Base-by-base conservation (phyloP, 306 rosid genomes). In the Biancaea sappan region DNA sequence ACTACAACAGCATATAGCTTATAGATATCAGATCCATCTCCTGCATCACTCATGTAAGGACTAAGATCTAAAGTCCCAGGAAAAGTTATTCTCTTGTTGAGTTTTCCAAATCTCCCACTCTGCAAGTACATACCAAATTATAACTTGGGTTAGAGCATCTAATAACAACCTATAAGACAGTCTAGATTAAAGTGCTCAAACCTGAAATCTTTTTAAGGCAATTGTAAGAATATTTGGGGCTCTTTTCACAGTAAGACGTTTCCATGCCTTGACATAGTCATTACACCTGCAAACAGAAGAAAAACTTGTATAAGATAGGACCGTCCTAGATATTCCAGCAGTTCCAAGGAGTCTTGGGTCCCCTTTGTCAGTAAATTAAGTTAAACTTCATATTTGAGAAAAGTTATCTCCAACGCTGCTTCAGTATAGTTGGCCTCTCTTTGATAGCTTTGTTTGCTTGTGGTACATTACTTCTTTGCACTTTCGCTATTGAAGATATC, bases 161-260 rank as follows among this genome's bases (percentile, higher is more conserved):
- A 6, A 28, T 5, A 58, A 72, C 73, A n/a, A 74, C 59, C 71
- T 18, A 73, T 18, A 48, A 57, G 11, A 76, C 4, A 21, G 43
- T 70, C 29, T 44, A 76, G 65, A 78, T 71, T 65, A 73, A 43
- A 66, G 25, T 73, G 73, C 35, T 77, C 81, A 38, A 75, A 95
- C 99, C 99, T 95, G 98, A 85, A 95, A 95, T 92, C 99, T 92
- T 80, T 95, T 95, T 50, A 95, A 85, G 79, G 99, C 98, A 76
- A 95, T 82, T 73, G 97, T 95, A 56, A 95, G 89, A 73, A 95
- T 88, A 76, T 95, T 95, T 64, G 99, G 99, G 78, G 99, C 92
- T 32, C 54, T 80, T 73, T 90, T 92, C 43, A 95, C 89, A 5
- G 88, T 90, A 28, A 95, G 96, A 75, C 92, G 87, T 65, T 95